Conservation (phyloP, 2,329 filamentous ascomycete species). For the Fusarium sp. region DNA sequence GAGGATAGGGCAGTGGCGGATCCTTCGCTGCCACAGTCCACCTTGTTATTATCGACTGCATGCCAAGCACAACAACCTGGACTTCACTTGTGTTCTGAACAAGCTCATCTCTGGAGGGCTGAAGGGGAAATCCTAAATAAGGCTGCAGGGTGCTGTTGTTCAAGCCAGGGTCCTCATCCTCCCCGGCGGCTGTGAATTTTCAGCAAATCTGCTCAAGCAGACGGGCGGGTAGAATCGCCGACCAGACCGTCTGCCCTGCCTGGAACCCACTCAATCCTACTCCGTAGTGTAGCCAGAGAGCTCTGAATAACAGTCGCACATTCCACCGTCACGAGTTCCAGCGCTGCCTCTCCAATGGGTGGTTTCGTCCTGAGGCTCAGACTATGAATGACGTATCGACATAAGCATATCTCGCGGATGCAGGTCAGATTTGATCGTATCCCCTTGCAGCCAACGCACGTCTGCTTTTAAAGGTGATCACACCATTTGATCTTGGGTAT, state of each 20-base stretch:
- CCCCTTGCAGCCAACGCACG: background rate
- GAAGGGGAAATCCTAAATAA: background rate
- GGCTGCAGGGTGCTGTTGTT: constrained; percentile 6
- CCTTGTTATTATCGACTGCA: background rate
- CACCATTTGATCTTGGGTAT: background rate
- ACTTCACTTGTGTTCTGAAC: background rate
- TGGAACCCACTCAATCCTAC: background rate
- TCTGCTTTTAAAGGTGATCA: background rate
- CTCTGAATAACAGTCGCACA: background rate
- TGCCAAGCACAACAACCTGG: background rate
- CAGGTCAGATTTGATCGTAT: background rate
- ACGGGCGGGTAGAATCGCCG: background rate
- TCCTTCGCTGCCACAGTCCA: background rate
- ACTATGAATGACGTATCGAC: background rate
- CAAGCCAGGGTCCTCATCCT: background rate
- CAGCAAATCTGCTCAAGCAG: background rate
- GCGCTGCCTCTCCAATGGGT: background rate
- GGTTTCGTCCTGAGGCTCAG: background rate
- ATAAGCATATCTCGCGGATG: background rate
- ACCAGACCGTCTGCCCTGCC: background rate
- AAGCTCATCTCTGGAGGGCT: background rate
- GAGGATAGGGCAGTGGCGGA: background rate
- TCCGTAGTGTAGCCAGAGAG: background rate
- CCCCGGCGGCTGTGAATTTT: background rate
- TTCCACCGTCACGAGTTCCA: background rate